Conservation (phyloP, 2,329 filamentous ascomycete species). For the Thielaviopsis euricoi region DNA sequence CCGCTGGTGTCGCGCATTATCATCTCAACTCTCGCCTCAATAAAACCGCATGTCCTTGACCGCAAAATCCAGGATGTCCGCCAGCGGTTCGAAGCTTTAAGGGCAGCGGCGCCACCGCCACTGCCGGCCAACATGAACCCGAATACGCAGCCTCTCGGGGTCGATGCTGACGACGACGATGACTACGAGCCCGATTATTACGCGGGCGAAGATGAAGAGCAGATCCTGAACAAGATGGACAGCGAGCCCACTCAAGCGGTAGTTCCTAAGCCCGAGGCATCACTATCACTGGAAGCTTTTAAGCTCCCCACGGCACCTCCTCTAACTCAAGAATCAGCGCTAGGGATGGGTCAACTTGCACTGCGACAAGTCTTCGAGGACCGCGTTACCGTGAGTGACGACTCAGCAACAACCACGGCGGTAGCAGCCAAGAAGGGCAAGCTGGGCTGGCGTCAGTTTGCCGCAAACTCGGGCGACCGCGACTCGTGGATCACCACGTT, state of each 20-base stretch:
- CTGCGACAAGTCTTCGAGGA: conserved; percentile 13
- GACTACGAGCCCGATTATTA: conserved; percentile 86
- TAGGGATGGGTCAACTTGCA: conserved; percentile 12
- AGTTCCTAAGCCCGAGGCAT: conserved; percentile 18
- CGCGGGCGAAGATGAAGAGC: conserved; percentile 58
- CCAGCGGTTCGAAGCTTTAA: conserved; percentile 6
- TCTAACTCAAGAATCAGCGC: conserved; percentile 40
- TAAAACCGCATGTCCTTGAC: conserved; percentile 10
- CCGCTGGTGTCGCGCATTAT: conserved; percentile 66
- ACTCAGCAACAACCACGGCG: conserved; percentile 23
- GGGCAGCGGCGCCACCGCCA: background rate
- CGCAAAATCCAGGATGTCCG: conserved; percentile 12
- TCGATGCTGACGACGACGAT: conserved; percentile 63
- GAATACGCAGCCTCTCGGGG: conserved; percentile 43
- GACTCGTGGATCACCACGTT: conserved; percentile 87
- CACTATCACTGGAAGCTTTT: conserved; percentile 61
- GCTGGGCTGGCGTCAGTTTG: conserved; percentile 66
- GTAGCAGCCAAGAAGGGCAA: conserved; percentile 39
- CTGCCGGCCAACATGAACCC: conserved; percentile 27
- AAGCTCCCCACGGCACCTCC: conserved; percentile 61
- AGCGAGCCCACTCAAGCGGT: conserved; percentile 38
- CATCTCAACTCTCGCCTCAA: conserved; percentile 47
- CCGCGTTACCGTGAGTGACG: conserved; percentile 51
- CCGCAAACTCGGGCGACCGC: conserved; percentile 66
- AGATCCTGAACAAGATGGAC: conserved; percentile 63